Conservation (phyloP, 768 basidiomycete genomes). For the Kwoniella dejecticola region DNA sequence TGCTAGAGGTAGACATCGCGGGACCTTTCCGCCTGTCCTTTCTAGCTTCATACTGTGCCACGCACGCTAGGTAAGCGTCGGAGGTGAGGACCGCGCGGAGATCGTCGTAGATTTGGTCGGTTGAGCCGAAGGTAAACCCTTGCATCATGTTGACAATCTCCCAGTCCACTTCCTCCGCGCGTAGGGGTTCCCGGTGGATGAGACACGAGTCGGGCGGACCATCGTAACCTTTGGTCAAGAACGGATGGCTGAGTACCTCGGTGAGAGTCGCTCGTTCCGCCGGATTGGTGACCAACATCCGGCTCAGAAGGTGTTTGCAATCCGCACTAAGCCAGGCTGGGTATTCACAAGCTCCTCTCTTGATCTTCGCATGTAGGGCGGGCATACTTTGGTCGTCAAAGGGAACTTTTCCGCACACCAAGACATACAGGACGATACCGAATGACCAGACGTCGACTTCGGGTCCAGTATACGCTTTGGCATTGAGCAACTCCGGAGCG, state of each 20-base stretch:
- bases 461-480: constrained; percentile 93
- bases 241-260: constrained; percentile 84
- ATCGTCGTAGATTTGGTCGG: constrained; percentile 77
- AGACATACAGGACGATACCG: constrained; percentile 94
- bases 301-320: constrained; percentile 87
- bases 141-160: constrained; percentile 87
- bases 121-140: constrained; percentile 93
- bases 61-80: constrained; percentile 72
- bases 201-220: constrained; percentile 81
- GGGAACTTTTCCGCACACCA: constrained; percentile 97
- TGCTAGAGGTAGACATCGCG: constrained; percentile 30
- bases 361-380: constrained; percentile 97
- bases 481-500: constrained; percentile 94
- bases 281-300: constrained; percentile 98
- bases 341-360: constrained; percentile 93
- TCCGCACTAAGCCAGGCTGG: constrained; percentile 95
- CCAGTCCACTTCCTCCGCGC: constrained; percentile 81
- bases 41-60: constrained; percentile 73
- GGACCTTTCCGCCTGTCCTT: constrained; percentile 41
- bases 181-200: constrained; percentile 83
- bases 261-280: constrained; percentile 73
- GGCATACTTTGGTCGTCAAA: constrained; percentile 99
- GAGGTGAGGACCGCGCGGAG: constrained; percentile 73
- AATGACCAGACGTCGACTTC: constrained; percentile 99
- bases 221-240: constrained; percentile 87